phyloP scores from a whole-genome alignment of 2,329 filamentous ascomycete species.

The Conoideocrella luteorostrata region DNA sequence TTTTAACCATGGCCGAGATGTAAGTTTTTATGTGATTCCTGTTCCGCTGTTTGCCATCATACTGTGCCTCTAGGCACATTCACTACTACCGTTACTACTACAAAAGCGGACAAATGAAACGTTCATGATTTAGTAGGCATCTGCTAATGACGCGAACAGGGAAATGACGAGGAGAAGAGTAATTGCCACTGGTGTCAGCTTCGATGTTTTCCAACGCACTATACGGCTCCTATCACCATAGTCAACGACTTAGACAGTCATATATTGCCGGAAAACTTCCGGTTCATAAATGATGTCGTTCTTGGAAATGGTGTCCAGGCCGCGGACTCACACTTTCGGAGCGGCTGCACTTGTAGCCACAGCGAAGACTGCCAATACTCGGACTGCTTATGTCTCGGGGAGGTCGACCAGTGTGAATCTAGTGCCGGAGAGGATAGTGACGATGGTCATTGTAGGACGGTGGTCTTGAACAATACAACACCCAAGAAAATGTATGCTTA shows the following conservation, averaged over 20 bases:
- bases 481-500: constrained; percentile 53
- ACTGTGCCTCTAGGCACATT: no score
- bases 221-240: constrained; percentile 50
- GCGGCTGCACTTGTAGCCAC: constrained; percentile 61
- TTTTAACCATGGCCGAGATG: constrained; percentile 38
- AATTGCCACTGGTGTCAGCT: constrained; percentile 59
- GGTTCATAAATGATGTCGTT: constrained; percentile 59
- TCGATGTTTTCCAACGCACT: constrained; percentile 44
- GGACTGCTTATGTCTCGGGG: constrained; percentile 63
- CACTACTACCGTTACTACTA: no score
- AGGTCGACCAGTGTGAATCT: constrained; percentile 34
- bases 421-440: constrained; percentile 28
- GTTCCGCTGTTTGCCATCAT: background rate
- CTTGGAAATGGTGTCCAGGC: constrained; percentile 53
- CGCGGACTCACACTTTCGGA: constrained; percentile 55
- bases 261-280: constrained; percentile 56
- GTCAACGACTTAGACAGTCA: constrained; percentile 55
- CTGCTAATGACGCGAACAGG: constrained; percentile 17
- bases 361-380: constrained; percentile 61
- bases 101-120: no score
- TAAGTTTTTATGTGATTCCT: constrained; percentile 7
- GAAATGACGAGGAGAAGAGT: constrained; percentile 29
- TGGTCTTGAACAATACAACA: constrained; percentile 20
- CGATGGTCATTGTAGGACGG: constrained; percentile 15
- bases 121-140: no score